Conservation (phyloP, 768 basidiomycete species). For the Macrocybe gigantea region DNA sequence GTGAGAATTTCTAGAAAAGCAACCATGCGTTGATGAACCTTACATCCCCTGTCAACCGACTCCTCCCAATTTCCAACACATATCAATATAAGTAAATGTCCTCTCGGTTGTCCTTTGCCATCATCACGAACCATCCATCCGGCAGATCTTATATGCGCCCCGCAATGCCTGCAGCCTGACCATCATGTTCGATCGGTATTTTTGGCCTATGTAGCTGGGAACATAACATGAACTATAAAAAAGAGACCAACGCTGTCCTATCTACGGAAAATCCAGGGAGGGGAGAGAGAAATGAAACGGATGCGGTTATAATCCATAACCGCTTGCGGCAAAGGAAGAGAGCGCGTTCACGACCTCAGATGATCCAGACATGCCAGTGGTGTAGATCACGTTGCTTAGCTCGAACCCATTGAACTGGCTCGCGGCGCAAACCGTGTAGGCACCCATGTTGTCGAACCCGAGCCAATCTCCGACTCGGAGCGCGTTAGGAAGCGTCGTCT, state of each 20-base stretch:
- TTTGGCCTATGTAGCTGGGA: too few species aligned
- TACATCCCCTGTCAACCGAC: background rate
- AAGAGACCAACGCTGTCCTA: background rate
- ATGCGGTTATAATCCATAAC: conserved; percentile 25
- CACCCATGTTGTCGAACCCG: conserved; percentile 97
- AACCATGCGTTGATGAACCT: conserved; percentile 23
- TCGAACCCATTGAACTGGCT: conserved; percentile 94
- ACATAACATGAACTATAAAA: too few species aligned
- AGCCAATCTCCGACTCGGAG: conserved; percentile 96
- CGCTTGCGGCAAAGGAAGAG: conserved; percentile 38
- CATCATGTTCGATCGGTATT: too few species aligned
- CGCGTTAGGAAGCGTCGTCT: conserved; percentile 53
- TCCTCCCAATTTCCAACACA: background rate
- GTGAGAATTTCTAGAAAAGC: conserved; percentile 4
- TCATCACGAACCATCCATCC: background rate
- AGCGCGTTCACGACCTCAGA: conserved; percentile 50
- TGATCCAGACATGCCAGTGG: conserved; percentile 50
- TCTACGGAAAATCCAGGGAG: background rate
- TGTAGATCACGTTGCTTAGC: conserved; percentile 75
- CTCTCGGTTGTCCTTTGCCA: background rate
- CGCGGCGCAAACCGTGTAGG: conserved; percentile 97
- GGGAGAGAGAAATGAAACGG: background rate
- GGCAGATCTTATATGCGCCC: background rate
- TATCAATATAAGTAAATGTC: background rate
- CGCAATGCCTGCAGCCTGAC: background rate